Percentiles rank a stretch among this genome's conserved stretches.
phyloP scores from a whole-genome alignment of 768 basidiomycete species.

The Panellus pusillus region DNA sequence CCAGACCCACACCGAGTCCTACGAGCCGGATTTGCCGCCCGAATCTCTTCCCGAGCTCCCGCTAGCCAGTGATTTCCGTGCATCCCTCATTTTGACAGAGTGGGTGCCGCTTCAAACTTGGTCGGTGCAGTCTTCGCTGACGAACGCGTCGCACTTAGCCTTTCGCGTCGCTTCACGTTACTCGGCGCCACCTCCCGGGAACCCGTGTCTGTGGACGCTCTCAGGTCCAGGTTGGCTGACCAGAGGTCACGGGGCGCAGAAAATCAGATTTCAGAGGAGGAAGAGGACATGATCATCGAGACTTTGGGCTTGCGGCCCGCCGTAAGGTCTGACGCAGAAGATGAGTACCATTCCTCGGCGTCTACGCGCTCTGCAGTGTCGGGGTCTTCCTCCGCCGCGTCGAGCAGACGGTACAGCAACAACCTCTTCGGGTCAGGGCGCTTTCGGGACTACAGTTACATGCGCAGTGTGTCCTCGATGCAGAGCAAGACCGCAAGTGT shows the following conservation, averaged over 20 bases:
- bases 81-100: constrained; percentile 85
- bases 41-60: constrained; percentile 58
- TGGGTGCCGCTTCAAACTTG: constrained; percentile 40
- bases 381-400: constrained; percentile 50
- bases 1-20: constrained; percentile 30
- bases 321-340: constrained; percentile 25
- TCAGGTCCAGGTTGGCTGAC: constrained; percentile 68
- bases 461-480: constrained; percentile 52
- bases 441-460: constrained; percentile 71
- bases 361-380: constrained; percentile 33
- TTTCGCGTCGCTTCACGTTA: constrained; percentile 80
- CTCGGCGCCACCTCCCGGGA: constrained; percentile 69
- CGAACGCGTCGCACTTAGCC: constrained; percentile 42
- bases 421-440: constrained; percentile 84
- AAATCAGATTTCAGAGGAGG: constrained; percentile 74
- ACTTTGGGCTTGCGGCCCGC: constrained; percentile 56
- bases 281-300: constrained; percentile 83
- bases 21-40: constrained; percentile 29
- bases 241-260: constrained; percentile 70
- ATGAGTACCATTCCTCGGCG: constrained; percentile 32
- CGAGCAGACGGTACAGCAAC: constrained; percentile 77
- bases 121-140: constrained; percentile 11
- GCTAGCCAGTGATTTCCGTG: constrained; percentile 76
- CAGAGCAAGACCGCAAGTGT: constrained; percentile 43
- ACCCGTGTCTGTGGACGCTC: constrained; percentile 62